phyloP scores from a whole-genome alignment of 208 protist species.

The Vickermania ingenoplastis region DNA sequence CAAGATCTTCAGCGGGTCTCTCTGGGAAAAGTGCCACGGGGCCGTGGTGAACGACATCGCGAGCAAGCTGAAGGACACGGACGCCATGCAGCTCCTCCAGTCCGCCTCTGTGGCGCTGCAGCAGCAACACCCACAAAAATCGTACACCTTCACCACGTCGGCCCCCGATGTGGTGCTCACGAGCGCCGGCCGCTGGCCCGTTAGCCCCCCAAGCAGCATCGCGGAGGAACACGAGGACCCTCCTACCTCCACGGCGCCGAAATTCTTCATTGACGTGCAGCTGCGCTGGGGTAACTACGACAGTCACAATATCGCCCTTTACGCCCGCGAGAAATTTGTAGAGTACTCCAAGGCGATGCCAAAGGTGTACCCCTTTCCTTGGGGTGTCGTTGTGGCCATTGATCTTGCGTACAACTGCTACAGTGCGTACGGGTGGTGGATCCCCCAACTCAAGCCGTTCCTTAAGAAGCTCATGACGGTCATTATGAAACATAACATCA shows the following conservation, averaged over 20 bases:
- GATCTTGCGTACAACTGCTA: constrained; percentile 99
- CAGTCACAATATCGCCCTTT: constrained; percentile 99
- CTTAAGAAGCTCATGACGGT: constrained; percentile 97
- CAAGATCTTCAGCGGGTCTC: constrained; percentile 99
- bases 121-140: constrained; percentile 95
- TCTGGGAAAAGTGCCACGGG: constrained; percentile 99
- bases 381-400: constrained; percentile 97
- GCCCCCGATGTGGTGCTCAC: constrained; percentile 95
- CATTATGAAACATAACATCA: constrained; percentile 99
- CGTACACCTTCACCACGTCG: constrained; percentile 87
- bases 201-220: constrained; percentile 83
- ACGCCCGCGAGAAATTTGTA: constrained; percentile 98
- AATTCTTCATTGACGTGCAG: constrained; percentile 99
- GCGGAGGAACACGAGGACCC: constrained; percentile 68
- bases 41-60: constrained; percentile 98
- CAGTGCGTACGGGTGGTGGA: constrained; percentile 98
- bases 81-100: constrained; percentile 96
- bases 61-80: constrained; percentile 95
- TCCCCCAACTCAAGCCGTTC: constrained; percentile 96
- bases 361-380: constrained; percentile 99
- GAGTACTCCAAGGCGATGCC: constrained; percentile 97
- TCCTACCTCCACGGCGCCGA: constrained; percentile 80
- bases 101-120: constrained; percentile 97
- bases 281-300: constrained; percentile 99
- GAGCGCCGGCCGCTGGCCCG: constrained; percentile 94